Conservation (phyloP, 192 early-diverging fungal genomes). For the Coemansia sp. region DNA sequence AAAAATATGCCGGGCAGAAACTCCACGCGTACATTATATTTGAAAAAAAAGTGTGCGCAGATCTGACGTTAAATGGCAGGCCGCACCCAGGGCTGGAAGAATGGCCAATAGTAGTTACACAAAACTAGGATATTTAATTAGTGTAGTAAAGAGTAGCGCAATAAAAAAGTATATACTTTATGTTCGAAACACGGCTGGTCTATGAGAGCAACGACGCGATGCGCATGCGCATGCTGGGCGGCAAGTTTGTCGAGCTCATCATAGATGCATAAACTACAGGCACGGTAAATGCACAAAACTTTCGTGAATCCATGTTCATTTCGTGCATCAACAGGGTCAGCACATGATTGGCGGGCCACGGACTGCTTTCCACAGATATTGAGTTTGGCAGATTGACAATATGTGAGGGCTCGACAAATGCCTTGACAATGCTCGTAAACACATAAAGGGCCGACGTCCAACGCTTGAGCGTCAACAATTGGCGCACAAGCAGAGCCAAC, state of each 20-base stretch:
- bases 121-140: too few species aligned
- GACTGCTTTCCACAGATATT: constrained; percentile 11
- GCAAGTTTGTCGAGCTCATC: constrained; percentile 11
- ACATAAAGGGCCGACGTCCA: constrained; percentile 45
- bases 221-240: constrained; percentile 33
- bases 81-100: too few species aligned
- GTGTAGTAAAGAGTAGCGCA: too few species aligned
- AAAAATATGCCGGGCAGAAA: too few species aligned
- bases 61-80: too few species aligned
- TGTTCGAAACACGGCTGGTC: background rate
- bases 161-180: too few species aligned
- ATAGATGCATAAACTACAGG: constrained; percentile 39
- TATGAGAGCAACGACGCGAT: constrained; percentile 31
- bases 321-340: constrained; percentile 42
- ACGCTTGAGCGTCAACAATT: constrained; percentile 22
- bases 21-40: too few species aligned
- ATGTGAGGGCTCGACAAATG: constrained; percentile 14
- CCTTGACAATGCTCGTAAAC: constrained; percentile 36
- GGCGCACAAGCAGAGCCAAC: constrained; percentile 14
- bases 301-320: constrained; percentile 21
- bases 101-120: too few species aligned
- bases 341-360: constrained; percentile 30
- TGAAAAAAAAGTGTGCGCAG: too few species aligned
- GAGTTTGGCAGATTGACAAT: background rate
- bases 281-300: constrained; percentile 41